phyloP scores from a whole-genome alignment of 179 eudicot species.

The Actinidia arguta region DNA sequence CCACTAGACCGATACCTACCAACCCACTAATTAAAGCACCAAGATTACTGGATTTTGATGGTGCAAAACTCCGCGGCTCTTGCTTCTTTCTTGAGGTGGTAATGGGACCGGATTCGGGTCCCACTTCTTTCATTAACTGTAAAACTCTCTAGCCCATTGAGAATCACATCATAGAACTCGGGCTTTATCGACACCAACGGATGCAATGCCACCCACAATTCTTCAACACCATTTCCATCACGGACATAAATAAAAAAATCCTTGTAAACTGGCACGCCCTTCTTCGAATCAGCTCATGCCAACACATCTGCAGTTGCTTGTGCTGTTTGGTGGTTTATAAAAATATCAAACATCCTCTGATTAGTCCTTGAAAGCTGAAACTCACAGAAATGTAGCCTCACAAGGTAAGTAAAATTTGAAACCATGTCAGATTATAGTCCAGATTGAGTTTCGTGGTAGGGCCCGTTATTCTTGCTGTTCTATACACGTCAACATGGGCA shows the following conservation, averaged over 20 bases:
- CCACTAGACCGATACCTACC: constrained; percentile 15
- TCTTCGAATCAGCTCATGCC: constrained; percentile 53
- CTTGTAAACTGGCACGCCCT: constrained; percentile 54
- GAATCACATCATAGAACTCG: constrained; percentile 58
- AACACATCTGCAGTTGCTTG: constrained; percentile 58
- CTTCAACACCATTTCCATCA: constrained; percentile 27
- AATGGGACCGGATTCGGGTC: constrained; percentile 63
- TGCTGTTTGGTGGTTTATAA: constrained; percentile 67
- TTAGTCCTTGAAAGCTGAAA: constrained; percentile 42
- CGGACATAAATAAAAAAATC: constrained; percentile 52
- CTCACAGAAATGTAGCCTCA: constrained; percentile 83
- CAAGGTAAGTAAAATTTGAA: constrained; percentile 54
- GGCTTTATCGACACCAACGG: constrained; percentile 41
- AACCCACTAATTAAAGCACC: constrained; percentile 21
- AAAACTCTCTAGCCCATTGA: constrained; percentile 69
- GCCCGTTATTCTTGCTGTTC: constrained; percentile 74
- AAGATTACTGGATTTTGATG: not conserved
- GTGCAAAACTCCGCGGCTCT: not conserved
- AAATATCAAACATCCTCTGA: constrained; percentile 67
- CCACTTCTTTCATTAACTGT: constrained; percentile 50
- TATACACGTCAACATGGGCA: constrained; percentile 67
- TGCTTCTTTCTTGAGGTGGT: not conserved
- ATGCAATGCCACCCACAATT: constrained; percentile 48
- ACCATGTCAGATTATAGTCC: constrained; percentile 79
- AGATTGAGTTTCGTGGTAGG: constrained; percentile 47